Evolutionary conservation across 805 yeast genomes (phyloP).

Genomic region (Ogataea wickerhamii): DNA sequence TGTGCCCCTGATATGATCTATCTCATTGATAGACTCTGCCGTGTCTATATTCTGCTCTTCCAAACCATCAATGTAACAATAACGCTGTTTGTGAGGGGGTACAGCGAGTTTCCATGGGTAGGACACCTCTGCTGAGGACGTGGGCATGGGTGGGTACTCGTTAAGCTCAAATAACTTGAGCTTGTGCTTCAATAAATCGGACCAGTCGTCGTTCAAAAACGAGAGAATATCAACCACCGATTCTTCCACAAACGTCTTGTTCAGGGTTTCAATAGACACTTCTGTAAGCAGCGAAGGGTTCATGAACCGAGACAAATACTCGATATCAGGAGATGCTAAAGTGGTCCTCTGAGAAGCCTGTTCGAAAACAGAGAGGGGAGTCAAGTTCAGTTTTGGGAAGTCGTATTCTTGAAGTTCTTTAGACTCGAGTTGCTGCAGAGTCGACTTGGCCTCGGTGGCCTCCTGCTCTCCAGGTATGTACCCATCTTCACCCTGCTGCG

Average conservation of each 20-base stretch:
- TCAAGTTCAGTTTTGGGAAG: conserved; percentile 59
- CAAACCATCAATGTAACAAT: conserved; percentile 73
- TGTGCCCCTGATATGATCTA: conserved; percentile 34
- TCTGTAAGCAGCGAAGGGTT: conserved; percentile 48
- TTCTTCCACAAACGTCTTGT: conserved; percentile 55
- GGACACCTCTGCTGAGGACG: conserved; percentile 46
- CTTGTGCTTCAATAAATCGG: conserved; percentile 41
- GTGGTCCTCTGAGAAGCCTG: conserved; percentile 26
- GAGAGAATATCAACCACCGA: conserved; percentile 65
- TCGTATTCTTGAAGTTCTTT: conserved; percentile 75
- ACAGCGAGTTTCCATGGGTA: conserved; percentile 87
- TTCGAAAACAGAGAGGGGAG: conserved; percentile 25
- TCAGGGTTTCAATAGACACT: conserved; percentile 40
- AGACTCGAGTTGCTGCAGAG: conserved; percentile 75
- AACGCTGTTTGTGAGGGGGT: conserved; percentile 93
- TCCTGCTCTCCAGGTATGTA: conserved; percentile 80
- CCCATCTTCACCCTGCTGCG: conserved; percentile 89
- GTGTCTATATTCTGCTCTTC: conserved; percentile 31
- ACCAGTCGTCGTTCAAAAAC: conserved; percentile 56
- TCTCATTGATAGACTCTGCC: conserved; percentile 32
- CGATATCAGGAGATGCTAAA: conserved; percentile 36
- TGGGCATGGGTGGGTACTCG: conserved; percentile 50
- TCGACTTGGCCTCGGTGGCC: conserved; percentile 65
- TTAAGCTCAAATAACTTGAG: conserved; percentile 61
- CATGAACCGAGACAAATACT: conserved; percentile 51